Conservation (phyloP, 129 eudicot genomes). For the Centella asiatica region DNA sequence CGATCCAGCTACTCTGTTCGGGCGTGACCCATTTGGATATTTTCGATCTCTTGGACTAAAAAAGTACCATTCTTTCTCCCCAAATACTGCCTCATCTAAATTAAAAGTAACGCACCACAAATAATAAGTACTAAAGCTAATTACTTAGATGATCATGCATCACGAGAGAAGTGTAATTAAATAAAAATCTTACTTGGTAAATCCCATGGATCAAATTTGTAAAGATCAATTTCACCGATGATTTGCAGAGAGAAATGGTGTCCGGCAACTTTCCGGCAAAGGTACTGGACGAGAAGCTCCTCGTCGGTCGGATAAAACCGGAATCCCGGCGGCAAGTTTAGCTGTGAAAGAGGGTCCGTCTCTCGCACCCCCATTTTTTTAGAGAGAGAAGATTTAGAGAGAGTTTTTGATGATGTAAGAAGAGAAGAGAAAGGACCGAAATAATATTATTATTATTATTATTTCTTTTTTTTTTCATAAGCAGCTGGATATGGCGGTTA, state of each 20-base stretch:
- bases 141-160: neutral
- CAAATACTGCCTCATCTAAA: conserved; percentile 75
- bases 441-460: conserved; percentile 8
- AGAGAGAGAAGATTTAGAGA: conserved; percentile 4
- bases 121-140: neutral
- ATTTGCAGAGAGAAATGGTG: conserved; percentile 50
- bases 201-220: conserved; percentile 89
- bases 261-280: conserved; percentile 73
- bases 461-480: conserved; percentile 14
- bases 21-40: conserved; percentile 93
- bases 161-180: neutral
- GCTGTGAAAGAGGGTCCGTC: conserved; percentile 70
- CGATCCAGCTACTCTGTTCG: conserved; percentile 84
- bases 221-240: conserved; percentile 77
- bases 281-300: conserved; percentile 75
- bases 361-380: conserved; percentile 61
- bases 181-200: conserved; percentile 61
- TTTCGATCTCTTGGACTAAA: conserved; percentile 90
- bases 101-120: neutral
- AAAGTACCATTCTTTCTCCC: conserved; percentile 95
- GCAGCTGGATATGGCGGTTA: conserved; percentile 15
- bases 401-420: neutral
- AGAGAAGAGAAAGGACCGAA: neutral
- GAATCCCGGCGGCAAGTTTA: conserved; percentile 91
- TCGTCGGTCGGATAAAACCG: conserved; percentile 91